phyloP scores from a whole-genome alignment of 805 yeast species.

The Ogataea zsoltii region DNA sequence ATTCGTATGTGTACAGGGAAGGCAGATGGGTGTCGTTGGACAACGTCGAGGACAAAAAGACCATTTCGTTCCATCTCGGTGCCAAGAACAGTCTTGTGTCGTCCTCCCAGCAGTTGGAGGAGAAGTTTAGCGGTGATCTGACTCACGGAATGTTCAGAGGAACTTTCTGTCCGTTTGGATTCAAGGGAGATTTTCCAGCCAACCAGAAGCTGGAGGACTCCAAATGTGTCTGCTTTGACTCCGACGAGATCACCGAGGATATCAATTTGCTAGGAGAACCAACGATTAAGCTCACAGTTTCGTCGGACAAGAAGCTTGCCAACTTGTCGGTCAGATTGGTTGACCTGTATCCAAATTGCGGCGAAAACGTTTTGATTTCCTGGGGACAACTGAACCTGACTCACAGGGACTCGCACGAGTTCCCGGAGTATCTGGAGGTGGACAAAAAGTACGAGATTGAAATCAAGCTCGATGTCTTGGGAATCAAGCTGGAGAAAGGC shows the following conservation, averaged over 20 bases:
- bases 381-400: conserved; percentile 48
- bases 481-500: conserved; percentile 37
- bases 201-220: conserved; percentile 45
- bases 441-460: conserved; percentile 36
- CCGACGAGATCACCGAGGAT: conserved; percentile 27
- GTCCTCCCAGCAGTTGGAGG: not conserved
- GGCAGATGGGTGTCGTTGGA: conserved; percentile 42
- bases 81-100: conserved; percentile 12
- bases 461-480: conserved; percentile 42
- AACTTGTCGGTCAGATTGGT: conserved; percentile 41
- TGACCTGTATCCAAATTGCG: conserved; percentile 40
- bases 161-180: conserved; percentile 48
- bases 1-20: conserved; percentile 38
- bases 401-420: conserved; percentile 43
- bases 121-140: conserved; percentile 34
- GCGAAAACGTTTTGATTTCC: conserved; percentile 41
- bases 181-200: conserved; percentile 46
- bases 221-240: conserved; percentile 40
- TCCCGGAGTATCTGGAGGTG: conserved; percentile 37
- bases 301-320: conserved; percentile 41
- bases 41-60: conserved; percentile 16
- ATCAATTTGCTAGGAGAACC: conserved; percentile 42
- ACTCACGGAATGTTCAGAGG: conserved; percentile 48
- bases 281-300: conserved; percentile 30
- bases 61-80: conserved; percentile 16